A percentile compares a stretch with the other conserved stretches of the same genome.
phyloP scores from a whole-genome alignment of 805 yeast genomes.

The Ogataea glucozyma region DNA sequence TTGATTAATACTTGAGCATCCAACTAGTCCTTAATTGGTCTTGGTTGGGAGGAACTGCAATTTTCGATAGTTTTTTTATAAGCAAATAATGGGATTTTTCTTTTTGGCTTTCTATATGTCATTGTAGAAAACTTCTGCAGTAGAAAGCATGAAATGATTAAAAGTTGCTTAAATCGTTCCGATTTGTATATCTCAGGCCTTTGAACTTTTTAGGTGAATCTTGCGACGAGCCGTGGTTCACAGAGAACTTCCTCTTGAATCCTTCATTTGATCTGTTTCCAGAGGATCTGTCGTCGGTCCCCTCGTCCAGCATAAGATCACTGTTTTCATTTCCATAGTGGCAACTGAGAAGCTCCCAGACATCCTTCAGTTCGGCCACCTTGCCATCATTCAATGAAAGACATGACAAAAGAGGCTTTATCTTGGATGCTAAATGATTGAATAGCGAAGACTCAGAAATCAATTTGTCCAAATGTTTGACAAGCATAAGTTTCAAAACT shows the following conservation, averaged over 20 bases:
- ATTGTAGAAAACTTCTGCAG: too few species aligned
- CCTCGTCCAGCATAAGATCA: conserved; percentile 1
- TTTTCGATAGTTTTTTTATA: conserved; percentile 5
- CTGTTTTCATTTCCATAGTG: conserved; percentile 22
- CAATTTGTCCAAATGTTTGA: conserved; percentile 12
- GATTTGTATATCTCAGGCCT: conserved; percentile 22
- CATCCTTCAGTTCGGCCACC: conserved; percentile 19
- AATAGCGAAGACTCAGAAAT: conserved; percentile 7
- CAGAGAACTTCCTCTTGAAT: conserved; percentile 17
- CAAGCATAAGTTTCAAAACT: conserved; percentile 18
- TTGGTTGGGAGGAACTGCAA: conserved; percentile 9
- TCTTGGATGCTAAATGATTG: conserved; percentile 10
- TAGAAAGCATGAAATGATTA: conserved; percentile 3
- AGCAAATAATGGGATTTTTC: conserved; percentile 6
- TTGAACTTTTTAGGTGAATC: conserved; percentile 17
- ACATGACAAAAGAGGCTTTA: conserved; percentile 14
- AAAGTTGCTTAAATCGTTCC: conserved; percentile 19
- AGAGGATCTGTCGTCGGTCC: not conserved
- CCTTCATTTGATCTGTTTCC: conserved; percentile 7
- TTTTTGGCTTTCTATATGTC: conserved; percentile 4
- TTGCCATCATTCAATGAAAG: conserved; percentile 8
- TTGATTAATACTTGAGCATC: conserved; percentile 5
- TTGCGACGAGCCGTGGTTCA: conserved; percentile 4
- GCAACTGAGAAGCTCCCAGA: conserved; percentile 19
- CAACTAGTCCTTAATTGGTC: conserved; percentile 16